Base-by-base conservation (phyloP, 73 alveolate genomes). In the Effrenium voratum region DNA sequence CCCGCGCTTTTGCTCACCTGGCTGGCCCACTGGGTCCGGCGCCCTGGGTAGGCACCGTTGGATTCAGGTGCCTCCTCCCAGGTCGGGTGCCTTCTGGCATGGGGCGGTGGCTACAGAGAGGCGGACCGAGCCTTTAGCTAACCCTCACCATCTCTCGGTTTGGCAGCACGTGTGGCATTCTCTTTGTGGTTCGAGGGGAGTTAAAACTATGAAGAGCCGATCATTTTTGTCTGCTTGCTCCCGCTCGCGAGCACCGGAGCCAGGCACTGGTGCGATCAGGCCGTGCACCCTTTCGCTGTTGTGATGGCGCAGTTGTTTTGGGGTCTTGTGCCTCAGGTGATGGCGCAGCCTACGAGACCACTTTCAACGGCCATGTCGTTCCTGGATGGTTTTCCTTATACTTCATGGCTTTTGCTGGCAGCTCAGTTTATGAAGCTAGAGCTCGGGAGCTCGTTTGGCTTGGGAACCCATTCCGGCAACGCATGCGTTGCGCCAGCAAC, bases 81-180 rank as follows among this genome's bases (percentile, higher is more conserved):
- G 95, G 95, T 87, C 28, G 95, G 95, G 3, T 87, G 95, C 68
- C 84, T 87, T 32, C 72, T 87, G 47, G 95, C 95, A n/a, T 87
- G 95, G 95, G 95, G 95, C 13, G 95, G 95, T 16, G 95, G 95
- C 24, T 87, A 87, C 38, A 82, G 95, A 6, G 95, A 87, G 95
- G 95, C 38, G 49, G 43, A 68, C 80, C 41, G 80, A 30, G 43
- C 41, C 47, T 68, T 22, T n/a, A 40, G 24, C 22, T 32, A 73
- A 26, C 83, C 24, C 8, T 19, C 45, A 3, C n/a, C 50, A 15
- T 36, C 77, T 66, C 77, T 26, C n/a, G 32, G 77, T 32, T 66
- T 32, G 77, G 41, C n/a, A n/a, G n/a, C n/a, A n/a, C n/a, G n/a
- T n/a, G n/a, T n/a, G n/a, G n/a, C n/a, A n/a, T n/a, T n/a, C n/a